Evolutionary conservation across 2,329 filamentous ascomycete genomes (phyloP).

Genomic region (Cladophialophora immunda): DNA sequence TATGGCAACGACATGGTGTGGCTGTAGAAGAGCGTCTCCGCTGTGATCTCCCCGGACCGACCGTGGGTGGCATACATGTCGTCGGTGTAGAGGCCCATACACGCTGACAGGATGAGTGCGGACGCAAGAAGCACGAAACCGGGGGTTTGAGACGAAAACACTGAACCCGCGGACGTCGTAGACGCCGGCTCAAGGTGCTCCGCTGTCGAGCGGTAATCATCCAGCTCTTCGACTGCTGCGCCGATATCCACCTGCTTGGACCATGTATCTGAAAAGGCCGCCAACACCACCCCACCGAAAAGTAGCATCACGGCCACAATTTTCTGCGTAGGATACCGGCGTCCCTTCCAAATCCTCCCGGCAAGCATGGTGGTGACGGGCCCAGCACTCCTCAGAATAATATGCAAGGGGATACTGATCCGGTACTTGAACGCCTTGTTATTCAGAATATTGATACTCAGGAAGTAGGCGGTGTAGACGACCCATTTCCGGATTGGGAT

Average conservation of each 20-base stretch:
- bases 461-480: constrained; percentile 89
- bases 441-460: constrained; percentile 92
- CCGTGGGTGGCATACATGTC: constrained; percentile 86
- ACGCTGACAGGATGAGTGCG: constrained; percentile 87
- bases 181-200: constrained; percentile 36
- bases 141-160: constrained; percentile 44
- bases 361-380: constrained; percentile 95
- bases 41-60: constrained; percentile 74
- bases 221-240: constrained; percentile 5
- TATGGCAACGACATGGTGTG: constrained; percentile 61
- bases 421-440: constrained; percentile 98
- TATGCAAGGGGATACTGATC: constrained; percentile 95
- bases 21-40: constrained; percentile 95
- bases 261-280: constrained; percentile 88
- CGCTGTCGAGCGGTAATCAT: not conserved
- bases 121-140: constrained; percentile 85
- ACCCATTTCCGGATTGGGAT: constrained; percentile 87
- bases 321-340: constrained; percentile 81
- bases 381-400: constrained; percentile 92
- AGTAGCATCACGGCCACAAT: constrained; percentile 82
- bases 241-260: constrained; percentile 62
- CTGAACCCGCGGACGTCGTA: constrained; percentile 10
- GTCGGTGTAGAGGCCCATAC: constrained; percentile 95
- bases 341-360: constrained; percentile 81
- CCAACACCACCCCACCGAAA: constrained; percentile 84